phyloP scores from a whole-genome alignment of 148 eudicot genomes.

The Oxyria digyna region DNA sequence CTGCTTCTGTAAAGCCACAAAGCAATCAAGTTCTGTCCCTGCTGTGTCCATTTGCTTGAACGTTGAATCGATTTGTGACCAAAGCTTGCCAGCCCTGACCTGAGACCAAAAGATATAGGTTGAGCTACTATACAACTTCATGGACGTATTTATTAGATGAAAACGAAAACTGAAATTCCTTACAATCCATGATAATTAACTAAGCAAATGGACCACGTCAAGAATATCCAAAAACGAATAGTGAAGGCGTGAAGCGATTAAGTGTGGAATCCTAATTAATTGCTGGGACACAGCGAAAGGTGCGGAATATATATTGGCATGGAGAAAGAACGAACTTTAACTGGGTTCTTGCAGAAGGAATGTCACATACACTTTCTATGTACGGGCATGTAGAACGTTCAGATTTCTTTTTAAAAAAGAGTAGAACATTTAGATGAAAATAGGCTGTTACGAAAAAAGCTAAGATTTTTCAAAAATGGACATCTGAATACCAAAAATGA shows the following conservation, averaged over 20 bases:
- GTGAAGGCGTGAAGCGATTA: background rate
- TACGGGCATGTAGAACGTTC: background rate
- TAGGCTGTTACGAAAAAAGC: background rate
- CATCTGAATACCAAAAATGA: background rate
- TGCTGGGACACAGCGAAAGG: background rate
- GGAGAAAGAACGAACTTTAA: background rate
- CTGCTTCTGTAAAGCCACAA: conserved; percentile 77
- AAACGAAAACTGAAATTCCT: background rate
- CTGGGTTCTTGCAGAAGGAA: background rate
- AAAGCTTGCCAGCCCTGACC: conserved; percentile 67
- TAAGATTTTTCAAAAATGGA: background rate
- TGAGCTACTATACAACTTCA: background rate
- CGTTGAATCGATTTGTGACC: conserved; percentile 76
- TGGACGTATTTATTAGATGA: background rate
- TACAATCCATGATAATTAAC: background rate
- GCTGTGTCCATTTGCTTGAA: conserved; percentile 94
- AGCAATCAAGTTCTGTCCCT: conserved; percentile 87
- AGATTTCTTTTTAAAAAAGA: background rate
- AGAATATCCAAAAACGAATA: background rate
- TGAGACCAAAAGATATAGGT: conserved; percentile 20
- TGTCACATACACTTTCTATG: background rate
- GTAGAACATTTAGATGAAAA: background rate
- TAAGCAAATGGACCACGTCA: background rate
- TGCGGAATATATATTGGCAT: background rate
- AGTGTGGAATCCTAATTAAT: background rate